Conservation (phyloP, 2,329 filamentous ascomycete species). For the Akanthomyces dipterigenus region DNA sequence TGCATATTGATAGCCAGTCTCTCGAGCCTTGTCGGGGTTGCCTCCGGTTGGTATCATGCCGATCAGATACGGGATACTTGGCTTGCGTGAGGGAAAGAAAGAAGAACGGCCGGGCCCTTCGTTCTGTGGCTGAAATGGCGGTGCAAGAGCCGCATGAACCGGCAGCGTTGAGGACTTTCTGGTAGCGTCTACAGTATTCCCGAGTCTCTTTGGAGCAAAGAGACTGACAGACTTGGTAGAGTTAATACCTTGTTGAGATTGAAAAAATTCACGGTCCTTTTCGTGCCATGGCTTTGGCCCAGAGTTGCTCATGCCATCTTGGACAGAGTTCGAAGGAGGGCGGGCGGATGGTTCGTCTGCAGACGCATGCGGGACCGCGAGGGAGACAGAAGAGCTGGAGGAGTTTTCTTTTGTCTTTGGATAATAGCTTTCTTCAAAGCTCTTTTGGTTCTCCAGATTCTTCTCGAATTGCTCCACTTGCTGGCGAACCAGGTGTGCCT, state of each 20-base stretch:
- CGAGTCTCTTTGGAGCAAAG: slow-evolving; percentile 16
- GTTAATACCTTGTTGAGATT: slow-evolving; percentile 20
- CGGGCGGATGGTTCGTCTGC: slow-evolving; percentile 13
- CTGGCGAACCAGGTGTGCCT: slow-evolving; percentile 34
- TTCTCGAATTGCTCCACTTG: slow-evolving; percentile 45
- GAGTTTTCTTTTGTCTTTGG: slow-evolving; percentile 25
- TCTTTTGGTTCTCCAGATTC: slow-evolving; percentile 37
- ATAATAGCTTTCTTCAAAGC: slow-evolving; percentile 38
- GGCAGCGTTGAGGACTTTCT: slow-evolving; percentile 34
- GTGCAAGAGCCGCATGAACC: slow-evolving; percentile 40
- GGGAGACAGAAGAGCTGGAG: slow-evolving; percentile 14
- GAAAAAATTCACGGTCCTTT: slow-evolving; percentile 12
- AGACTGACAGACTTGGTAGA: slow-evolving; percentile 23
- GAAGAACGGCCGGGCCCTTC: background rate
- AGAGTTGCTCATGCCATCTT: background rate
- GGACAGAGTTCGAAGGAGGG: background rate
- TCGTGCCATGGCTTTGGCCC: slow-evolving; percentile 13
- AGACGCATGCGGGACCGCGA: background rate
- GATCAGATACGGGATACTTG: slow-evolving; percentile 45
- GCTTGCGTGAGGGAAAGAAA: background rate
- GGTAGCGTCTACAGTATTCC: slow-evolving; percentile 19
- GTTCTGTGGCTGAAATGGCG: slow-evolving; percentile 38
- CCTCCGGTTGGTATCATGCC: slow-evolving; percentile 42
- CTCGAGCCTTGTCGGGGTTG: slow-evolving; percentile 32
- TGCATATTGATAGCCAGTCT: slow-evolving; percentile 46